phyloP scores from a whole-genome alignment of 1,284 basidiomycete genomes.

The Albatrellus sp. region DNA sequence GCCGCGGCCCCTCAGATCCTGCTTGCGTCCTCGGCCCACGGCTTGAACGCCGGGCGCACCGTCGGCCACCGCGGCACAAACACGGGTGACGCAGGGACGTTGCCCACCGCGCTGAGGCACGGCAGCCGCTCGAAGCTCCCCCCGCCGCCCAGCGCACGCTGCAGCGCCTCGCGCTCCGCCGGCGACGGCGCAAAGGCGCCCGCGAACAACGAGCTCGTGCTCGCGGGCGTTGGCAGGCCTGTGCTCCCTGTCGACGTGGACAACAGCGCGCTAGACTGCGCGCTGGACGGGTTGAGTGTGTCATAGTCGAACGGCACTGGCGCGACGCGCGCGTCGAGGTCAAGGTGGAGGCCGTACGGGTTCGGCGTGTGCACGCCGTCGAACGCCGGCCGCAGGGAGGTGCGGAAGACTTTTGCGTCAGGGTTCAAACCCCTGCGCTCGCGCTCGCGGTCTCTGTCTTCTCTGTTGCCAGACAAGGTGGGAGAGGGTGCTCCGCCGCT shows the following conservation, averaged over 20 bases:
- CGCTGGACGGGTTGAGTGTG: conserved; percentile 43
- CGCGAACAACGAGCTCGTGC: conserved; percentile 28
- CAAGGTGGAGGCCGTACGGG: too few relatives aligned
- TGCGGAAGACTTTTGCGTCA: conserved; percentile 71
- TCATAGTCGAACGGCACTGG: conserved; percentile 19
- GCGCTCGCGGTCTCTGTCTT: conserved; percentile 16
- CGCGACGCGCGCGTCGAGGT: conserved; percentile 3
- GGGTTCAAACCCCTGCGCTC: conserved; percentile 58
- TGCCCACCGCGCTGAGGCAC: conserved; percentile 57
- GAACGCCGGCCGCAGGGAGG: conserved; percentile 18
- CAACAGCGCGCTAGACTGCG: conserved; percentile 26
- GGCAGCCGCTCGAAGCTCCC: conserved; percentile 62
- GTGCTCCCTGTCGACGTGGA: background rate
- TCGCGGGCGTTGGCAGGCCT: conserved; percentile 23
- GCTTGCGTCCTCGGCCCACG: too few relatives aligned
- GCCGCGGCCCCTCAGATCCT: too few relatives aligned
- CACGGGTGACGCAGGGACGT: conserved; percentile 49
- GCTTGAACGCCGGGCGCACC: too few relatives aligned
- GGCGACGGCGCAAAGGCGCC: conserved; percentile 69
- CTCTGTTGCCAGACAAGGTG: background rate
- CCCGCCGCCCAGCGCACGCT: conserved; percentile 58
- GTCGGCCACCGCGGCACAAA: too few relatives aligned
- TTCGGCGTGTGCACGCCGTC: background rate
- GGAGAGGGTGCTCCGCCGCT: background rate
- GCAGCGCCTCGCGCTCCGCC: conserved; percentile 67